Conservation (phyloP, 2,329 filamentous ascomycete genomes). For the Cercospora brassicicola region DNA sequence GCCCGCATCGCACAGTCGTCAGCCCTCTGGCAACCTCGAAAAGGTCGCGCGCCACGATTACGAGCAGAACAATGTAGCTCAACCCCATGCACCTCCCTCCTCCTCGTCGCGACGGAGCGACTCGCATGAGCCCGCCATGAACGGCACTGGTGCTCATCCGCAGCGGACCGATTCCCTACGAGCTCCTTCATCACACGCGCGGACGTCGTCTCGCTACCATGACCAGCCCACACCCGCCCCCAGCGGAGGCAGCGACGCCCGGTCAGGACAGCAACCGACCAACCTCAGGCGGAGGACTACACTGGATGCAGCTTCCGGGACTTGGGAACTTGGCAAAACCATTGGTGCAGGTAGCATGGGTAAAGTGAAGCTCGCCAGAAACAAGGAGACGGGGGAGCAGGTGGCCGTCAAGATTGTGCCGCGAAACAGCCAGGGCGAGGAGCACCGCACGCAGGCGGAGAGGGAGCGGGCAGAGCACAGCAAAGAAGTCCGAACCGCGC, state of each 20-base stretch:
- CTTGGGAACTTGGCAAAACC: constrained; percentile 94
- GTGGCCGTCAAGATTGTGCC: constrained; percentile 98
- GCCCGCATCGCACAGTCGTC: constrained; percentile 35
- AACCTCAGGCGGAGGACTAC: constrained; percentile 66
- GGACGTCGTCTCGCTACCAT: constrained; percentile 46
- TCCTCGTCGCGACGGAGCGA: constrained; percentile 60
- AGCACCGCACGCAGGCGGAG: constrained; percentile 69
- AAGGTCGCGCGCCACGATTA: constrained; percentile 67
- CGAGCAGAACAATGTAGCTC: constrained; percentile 68
- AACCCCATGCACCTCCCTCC: constrained; percentile 39
- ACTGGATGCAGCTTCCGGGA: constrained; percentile 79
- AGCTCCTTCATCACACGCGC: constrained; percentile 41
- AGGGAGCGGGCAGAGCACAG: constrained; percentile 91
- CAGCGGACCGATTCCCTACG: constrained; percentile 55
- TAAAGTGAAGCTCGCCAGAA: constrained; percentile 93
- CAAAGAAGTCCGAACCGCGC: constrained; percentile 90
- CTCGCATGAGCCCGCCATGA: constrained; percentile 47
- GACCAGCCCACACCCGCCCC: constrained; percentile 41
- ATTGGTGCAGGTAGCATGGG: constrained; percentile 98
- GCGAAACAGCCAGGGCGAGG: constrained; percentile 75
- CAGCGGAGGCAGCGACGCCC: constrained; percentile 15
- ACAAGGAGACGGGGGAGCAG: constrained; percentile 87
- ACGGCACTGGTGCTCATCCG: constrained; percentile 42
- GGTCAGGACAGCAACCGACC: constrained; percentile 17
- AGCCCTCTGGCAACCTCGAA: constrained; percentile 52